phyloP scores from a whole-genome alignment of 768 basidiomycete genomes.

The Postia placenta region DNA sequence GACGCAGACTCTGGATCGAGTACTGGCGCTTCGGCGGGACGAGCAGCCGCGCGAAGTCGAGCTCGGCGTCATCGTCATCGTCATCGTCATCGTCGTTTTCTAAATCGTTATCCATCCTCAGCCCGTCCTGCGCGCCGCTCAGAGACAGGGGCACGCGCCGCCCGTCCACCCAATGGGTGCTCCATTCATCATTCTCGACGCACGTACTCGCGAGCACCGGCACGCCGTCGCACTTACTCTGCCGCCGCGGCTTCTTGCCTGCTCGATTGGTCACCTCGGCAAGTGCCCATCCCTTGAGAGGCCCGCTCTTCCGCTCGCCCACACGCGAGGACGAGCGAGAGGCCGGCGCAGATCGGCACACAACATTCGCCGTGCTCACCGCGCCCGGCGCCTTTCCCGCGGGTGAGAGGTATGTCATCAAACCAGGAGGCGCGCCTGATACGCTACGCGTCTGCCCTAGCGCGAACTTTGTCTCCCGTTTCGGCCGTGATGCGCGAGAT shows the following conservation, averaged over 20 bases:
- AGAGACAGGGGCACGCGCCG: constrained; percentile 14
- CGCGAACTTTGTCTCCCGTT: constrained; percentile 18
- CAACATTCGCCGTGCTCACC: constrained; percentile 49
- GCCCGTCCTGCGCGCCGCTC: constrained; percentile 11
- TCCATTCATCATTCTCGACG: constrained; percentile 55
- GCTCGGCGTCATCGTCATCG: constrained; percentile 48
- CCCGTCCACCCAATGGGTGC: constrained; percentile 22
- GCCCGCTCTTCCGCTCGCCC: constrained; percentile 16
- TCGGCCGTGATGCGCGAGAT: constrained; percentile 9
- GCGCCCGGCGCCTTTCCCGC: constrained; percentile 29
- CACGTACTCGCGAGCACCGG: constrained; percentile 58
- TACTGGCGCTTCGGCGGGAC: constrained; percentile 68
- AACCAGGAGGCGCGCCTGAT: constrained; percentile 11
- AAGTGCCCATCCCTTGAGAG: background rate
- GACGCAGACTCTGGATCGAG: constrained; percentile 66
- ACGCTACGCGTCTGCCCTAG: constrained; percentile 20
- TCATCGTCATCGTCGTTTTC: constrained; percentile 30
- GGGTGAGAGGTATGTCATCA: constrained; percentile 22
- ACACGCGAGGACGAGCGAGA: constrained; percentile 51
- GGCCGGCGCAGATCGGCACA: constrained; percentile 65
- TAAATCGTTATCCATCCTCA: constrained; percentile 7
- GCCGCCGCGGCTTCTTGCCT: constrained; percentile 13
- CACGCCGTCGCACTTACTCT: constrained; percentile 31
- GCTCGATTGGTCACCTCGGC: background rate
- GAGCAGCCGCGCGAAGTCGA: constrained; percentile 61